Conservation (phyloP, 2,329 filamentous ascomycete species). For the Microsporum ferrugineum region DNA sequence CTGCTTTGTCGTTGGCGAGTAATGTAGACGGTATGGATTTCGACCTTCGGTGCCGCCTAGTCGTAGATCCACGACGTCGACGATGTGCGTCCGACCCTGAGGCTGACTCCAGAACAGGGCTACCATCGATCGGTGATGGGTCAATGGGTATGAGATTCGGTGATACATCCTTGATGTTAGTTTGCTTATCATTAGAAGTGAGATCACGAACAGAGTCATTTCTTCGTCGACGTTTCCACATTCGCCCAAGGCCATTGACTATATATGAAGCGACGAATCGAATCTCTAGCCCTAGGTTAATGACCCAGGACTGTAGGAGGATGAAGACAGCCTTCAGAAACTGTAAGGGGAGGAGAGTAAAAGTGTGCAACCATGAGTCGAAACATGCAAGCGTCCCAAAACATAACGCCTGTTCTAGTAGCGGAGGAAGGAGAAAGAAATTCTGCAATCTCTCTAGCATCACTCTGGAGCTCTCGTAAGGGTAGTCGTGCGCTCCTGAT, state of each 20-base stretch:
- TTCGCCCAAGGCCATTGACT: conserved; percentile 63
- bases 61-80: conserved; percentile 22
- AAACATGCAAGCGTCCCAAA: conserved; percentile 87
- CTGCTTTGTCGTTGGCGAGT: conserved; percentile 83
- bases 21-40: conserved; percentile 78
- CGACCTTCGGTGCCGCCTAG: conserved; percentile 54
- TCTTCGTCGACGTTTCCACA: conserved; percentile 48
- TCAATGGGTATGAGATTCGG: neutral
- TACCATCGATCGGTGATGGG: neutral
- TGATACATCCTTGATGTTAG: conserved; percentile 13
- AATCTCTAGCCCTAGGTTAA: conserved; percentile 59
- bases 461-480: conserved; percentile 83
- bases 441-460: conserved; percentile 89
- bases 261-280: conserved; percentile 64
- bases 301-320: conserved; percentile 64
- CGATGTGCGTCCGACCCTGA: conserved; percentile 2
- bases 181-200: conserved; percentile 9
- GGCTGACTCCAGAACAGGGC: neutral
- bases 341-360: conserved; percentile 84
- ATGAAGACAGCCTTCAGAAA: conserved; percentile 73
- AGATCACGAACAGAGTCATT: conserved; percentile 5
- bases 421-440: conserved; percentile 68
- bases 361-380: conserved; percentile 92
- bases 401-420: conserved; percentile 70
- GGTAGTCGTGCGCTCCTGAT: conserved; percentile 47